Percentiles rank a stretch among this genome's conserved stretches.
Conservation (phyloP, 176 grass and related monocot species). For the Carex kokanica region DNA sequence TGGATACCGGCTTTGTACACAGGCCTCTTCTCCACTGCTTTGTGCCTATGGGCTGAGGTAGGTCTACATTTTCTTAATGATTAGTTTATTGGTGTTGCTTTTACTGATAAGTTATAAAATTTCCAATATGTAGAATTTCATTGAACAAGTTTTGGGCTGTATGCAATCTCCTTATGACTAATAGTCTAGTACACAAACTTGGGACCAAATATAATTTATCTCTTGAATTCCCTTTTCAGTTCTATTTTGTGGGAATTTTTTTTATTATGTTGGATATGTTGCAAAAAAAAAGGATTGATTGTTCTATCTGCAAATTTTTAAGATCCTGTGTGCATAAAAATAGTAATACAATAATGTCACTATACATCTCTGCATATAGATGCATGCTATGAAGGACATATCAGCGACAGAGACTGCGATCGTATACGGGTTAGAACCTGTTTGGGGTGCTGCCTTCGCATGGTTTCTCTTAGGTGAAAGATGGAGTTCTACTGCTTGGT, state of each 20-base stretch:
- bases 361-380: constrained; percentile 35
- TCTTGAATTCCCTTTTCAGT: not conserved
- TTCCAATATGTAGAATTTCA: not conserved
- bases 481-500: constrained; percentile 70
- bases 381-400: constrained; percentile 73
- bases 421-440: constrained; percentile 77
- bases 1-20: constrained; percentile 94
- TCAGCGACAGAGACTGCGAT: constrained; percentile 83
- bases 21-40: constrained; percentile 68
- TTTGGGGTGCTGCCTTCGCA: constrained; percentile 85
- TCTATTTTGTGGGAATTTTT: not conserved
- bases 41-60: constrained; percentile 95
- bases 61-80: constrained; percentile 1
- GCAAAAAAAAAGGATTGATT: not conserved
- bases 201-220: not conserved
- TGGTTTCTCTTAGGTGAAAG: constrained; percentile 94
- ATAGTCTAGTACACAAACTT: not conserved
- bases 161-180: not conserved
- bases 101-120: not conserved
- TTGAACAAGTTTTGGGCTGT: not conserved
- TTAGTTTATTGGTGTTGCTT: not conserved
- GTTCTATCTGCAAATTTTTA: not conserved
- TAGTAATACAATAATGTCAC: not conserved
- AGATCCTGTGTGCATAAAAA: not conserved
- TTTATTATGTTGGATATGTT: not conserved